Conservation (phyloP, 2,329 filamentous ascomycete species). For the Penicillium carneum region DNA sequence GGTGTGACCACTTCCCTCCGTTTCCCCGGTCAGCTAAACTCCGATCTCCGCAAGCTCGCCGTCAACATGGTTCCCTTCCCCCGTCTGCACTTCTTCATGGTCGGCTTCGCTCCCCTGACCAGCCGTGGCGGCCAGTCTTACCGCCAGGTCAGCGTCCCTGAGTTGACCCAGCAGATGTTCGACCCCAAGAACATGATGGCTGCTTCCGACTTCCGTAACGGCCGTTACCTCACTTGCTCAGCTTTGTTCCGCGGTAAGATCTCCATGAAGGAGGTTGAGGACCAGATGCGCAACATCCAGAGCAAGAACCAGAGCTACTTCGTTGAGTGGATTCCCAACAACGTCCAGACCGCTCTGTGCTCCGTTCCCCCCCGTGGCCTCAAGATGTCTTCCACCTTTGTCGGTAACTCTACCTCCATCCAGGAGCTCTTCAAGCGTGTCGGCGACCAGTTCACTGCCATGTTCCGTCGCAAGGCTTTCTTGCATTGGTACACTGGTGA, state of each 20-base stretch:
- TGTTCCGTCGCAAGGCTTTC: conserved; percentile 99
- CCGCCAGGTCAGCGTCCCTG: conserved; percentile 95
- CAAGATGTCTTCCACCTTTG: conserved; percentile 99
- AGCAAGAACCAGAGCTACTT: conserved; percentile 99
- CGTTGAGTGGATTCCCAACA: conserved; percentile 99
- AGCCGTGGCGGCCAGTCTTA: conserved; percentile 90
- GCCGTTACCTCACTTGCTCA: conserved; percentile 98
- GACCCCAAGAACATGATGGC: conserved; percentile 99
- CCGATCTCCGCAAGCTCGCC: conserved; percentile 97
- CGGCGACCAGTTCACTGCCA: conserved; percentile 98
- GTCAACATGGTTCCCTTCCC: conserved; percentile 99
- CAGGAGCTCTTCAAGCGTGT: conserved; percentile 99
- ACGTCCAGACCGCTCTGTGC: conserved; percentile 99
- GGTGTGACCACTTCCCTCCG: conserved; percentile 97
- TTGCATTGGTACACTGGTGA: conserved; percentile 99
- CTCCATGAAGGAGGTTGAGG: conserved; percentile 99
- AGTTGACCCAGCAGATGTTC: conserved; percentile 99
- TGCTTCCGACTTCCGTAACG: conserved; percentile 99
- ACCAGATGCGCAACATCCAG: conserved; percentile 99
- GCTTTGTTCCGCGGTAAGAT: conserved; percentile 99
- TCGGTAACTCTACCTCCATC: conserved; percentile 99
- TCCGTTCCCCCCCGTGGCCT: conserved; percentile 96
- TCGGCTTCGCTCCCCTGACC: conserved; percentile 97
- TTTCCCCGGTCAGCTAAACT: conserved; percentile 99
- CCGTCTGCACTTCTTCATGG: conserved; percentile 99